phyloP scores from a whole-genome alignment of 306 rosid genomes.

The Oxytropis ochrocephala region DNA sequence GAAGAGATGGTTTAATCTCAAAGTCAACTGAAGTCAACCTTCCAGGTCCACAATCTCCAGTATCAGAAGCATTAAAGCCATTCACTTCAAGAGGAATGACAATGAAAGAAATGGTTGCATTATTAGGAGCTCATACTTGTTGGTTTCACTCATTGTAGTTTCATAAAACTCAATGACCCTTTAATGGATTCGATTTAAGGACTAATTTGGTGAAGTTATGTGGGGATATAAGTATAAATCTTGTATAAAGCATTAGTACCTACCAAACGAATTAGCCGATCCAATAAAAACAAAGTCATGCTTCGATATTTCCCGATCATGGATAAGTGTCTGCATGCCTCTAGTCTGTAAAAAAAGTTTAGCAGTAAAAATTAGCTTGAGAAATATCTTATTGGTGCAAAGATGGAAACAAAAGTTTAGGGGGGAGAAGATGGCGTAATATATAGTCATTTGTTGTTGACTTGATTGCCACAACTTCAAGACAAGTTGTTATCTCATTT shows the following conservation, averaged over 20 bases:
- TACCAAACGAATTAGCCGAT: conserved; percentile 89
- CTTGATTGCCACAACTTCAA: too few relatives aligned
- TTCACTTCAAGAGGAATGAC: conserved; percentile 32
- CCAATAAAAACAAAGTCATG: conserved; percentile 87
- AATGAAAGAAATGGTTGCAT: conserved; percentile 45
- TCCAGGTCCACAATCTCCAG: conserved; percentile 34
- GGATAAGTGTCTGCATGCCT: conserved; percentile 95
- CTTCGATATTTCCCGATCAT: conserved; percentile 75
- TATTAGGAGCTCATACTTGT: conserved; percentile 61
- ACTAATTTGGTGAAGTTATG: too few relatives aligned
- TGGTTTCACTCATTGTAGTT: conserved; percentile 50
- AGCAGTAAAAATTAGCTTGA: conserved; percentile 11
- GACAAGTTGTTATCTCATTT: too few relatives aligned
- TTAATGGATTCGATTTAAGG: too few relatives aligned
- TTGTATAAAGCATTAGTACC: too few relatives aligned
- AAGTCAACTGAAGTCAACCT: not conserved
- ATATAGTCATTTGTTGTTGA: too few relatives aligned
- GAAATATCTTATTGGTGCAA: too few relatives aligned
- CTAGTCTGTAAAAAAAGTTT: conserved; percentile 53
- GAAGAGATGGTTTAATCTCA: conserved; percentile 41
- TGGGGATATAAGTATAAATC: too few relatives aligned
- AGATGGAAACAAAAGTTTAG: not conserved
- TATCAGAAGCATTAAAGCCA: not conserved
- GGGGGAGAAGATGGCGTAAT: conserved; percentile 2
- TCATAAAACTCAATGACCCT: too few relatives aligned